Base-by-base conservation (phyloP, 2,329 filamentous ascomycete species). In the Aspergillus piperis region DNA sequence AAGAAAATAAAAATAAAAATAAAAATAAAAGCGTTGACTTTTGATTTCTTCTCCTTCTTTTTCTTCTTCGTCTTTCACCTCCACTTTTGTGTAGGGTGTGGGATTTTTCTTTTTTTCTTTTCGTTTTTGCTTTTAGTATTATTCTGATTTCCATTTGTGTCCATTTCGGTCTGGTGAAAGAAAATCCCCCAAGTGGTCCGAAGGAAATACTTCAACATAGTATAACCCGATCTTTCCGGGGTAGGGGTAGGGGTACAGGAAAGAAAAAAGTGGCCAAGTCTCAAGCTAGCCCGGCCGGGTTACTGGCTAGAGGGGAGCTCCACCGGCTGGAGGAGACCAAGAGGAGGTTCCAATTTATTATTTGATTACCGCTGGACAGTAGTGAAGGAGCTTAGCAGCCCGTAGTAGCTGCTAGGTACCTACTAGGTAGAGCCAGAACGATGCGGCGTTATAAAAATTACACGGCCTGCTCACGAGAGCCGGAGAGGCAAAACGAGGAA, bases 1-100 rank as follows among this genome's bases (percentile, higher is more conserved):
- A 60, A 60, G 48, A 48, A 52, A 60, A 60, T 48, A 48, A 13
- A 30, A 56, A 50, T 52, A 57, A 49, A 32, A 49, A 48, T 49
- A 42, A 50, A 52, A 60, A 60, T 39, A 48, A 53, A 60, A 49
- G 50, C 36, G 25, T 19, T 17, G 5, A 17, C 49, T 23, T 42
- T 23, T 47, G 44, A 51, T 44, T 55, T 52, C 25, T 36, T 23
- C 36, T 55, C 48, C 25, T 36, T 23, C 36, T 50, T 39, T 38
- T 36, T 32, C 36, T 19, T 36, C 32, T 19, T 36, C 32, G 32
- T 36, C 32, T 2, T 13, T 36, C 32, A 32, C 52, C 48, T 52
- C 42, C 21, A 23, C 41, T 13, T 21, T 21, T 23, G 41, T 1
- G 6, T 44, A 7, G 25, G 13, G 17, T n/a, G 15, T 17, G 13